Conservation (phyloP, 345 rosid genomes). For the Citrus hindsii region DNA sequence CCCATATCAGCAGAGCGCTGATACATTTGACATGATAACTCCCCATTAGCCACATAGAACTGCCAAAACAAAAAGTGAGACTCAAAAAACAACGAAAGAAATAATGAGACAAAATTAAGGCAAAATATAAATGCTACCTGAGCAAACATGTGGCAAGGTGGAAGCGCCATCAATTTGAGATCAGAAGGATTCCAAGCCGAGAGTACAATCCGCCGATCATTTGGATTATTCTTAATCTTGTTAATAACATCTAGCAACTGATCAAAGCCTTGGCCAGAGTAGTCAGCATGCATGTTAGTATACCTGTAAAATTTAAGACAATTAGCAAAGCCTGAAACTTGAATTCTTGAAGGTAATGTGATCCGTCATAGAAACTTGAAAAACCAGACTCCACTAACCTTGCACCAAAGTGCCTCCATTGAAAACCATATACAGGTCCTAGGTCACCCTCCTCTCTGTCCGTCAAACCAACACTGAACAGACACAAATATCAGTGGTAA, state of each 20-base stretch:
- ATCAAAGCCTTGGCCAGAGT: constrained; percentile 94
- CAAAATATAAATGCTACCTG: constrained; percentile 44
- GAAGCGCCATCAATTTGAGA: constrained; percentile 91
- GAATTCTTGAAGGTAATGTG: neutral
- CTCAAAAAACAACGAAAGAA: neutral
- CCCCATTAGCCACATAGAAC: constrained; percentile 89
- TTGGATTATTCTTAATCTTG: constrained; percentile 89
- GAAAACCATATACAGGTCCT: constrained; percentile 96
- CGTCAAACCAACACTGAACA: constrained; percentile 65
- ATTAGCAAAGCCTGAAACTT: neutral
- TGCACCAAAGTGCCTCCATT: constrained; percentile 99
- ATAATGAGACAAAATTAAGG: neutral
- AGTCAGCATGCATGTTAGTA: constrained; percentile 93
- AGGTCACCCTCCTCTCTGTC: constrained; percentile 94
- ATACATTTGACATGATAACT: constrained; percentile 96
- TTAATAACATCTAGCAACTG: constrained; percentile 82
- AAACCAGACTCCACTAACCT: constrained; percentile 42
- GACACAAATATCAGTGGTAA: constrained; percentile 11
- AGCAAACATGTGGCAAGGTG: constrained; percentile 99
- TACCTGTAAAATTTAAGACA: constrained; percentile 45
- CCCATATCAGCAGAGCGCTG: constrained; percentile 99
- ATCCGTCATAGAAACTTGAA: constrained; percentile 2
- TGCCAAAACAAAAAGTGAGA: constrained; percentile 24
- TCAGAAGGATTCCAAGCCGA: constrained; percentile 99
- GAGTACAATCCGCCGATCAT: constrained; percentile 83